phyloP scores from a whole-genome alignment of 345 rosid species.

The Brassica carinata region DNA sequence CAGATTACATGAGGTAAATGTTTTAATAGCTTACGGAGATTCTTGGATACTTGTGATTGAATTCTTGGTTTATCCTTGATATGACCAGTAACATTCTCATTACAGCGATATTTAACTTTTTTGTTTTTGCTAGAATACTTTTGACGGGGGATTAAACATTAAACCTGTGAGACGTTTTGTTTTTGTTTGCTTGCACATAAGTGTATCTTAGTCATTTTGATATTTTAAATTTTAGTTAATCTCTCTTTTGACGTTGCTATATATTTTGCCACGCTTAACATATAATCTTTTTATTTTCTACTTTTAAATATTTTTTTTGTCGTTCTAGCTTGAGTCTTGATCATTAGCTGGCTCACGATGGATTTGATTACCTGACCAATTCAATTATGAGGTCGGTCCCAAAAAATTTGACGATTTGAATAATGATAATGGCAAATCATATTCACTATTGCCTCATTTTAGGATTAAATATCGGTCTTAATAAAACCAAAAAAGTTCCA shows the following conservation, averaged over 20 bases:
- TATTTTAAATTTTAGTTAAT: not conserved
- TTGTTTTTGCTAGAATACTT: not conserved
- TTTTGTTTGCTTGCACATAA: not conserved
- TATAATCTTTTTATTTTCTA: not conserved
- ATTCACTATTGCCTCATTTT: not conserved
- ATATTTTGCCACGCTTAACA: not conserved
- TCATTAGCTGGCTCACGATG: not conserved
- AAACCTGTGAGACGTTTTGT: not conserved
- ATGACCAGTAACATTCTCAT: not conserved
- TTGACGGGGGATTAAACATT: not conserved
- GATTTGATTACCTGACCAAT: not conserved
- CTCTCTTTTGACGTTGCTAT: not conserved
- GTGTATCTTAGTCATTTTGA: not conserved
- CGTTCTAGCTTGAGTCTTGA: not conserved
- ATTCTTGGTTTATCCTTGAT: not conserved
- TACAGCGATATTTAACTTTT: not conserved
- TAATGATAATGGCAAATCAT: not conserved
- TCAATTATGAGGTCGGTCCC: conserved; percentile 15
- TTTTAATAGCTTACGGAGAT: not conserved
- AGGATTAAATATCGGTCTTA: not conserved
- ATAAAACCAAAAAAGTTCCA: not conserved
- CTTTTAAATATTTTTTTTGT: not conserved
- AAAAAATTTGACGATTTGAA: not conserved
- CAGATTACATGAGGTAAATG: conserved; percentile 68
- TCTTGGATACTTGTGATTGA: not conserved